Percentiles rank a stretch among this genome's conserved stretches.
phyloP scores from a whole-genome alignment of 176 grass and related monocot species.

The Lolium perenne region DNA sequence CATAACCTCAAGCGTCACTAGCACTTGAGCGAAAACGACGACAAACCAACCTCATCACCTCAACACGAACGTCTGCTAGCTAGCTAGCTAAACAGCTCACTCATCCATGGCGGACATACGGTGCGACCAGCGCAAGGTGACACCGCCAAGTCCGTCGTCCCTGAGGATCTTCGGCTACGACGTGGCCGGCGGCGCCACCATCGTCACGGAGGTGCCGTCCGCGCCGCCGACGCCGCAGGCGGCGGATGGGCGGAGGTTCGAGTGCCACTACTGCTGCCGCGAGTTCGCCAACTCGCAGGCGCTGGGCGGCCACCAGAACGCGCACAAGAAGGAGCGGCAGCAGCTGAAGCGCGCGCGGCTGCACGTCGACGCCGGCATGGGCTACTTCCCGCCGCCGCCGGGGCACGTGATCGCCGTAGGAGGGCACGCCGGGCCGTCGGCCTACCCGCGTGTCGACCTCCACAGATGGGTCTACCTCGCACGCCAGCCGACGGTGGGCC shows the following conservation, averaged over 20 bases:
- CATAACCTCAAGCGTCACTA: constrained; percentile 32
- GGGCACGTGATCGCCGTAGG: constrained; percentile 42
- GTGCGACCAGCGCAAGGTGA: constrained; percentile 42
- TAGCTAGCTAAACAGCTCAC: background rate
- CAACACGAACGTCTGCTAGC: background rate
- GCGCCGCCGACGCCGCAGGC: background rate
- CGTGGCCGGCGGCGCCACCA: background rate
- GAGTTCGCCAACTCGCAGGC: constrained; percentile 99
- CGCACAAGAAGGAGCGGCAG: constrained; percentile 99
- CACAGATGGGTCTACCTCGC: constrained; percentile 72
- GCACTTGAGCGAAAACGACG: background rate
- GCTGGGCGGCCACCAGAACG: constrained; percentile 99
- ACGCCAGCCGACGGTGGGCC: constrained; percentile 18
- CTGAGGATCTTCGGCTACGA: constrained; percentile 40
- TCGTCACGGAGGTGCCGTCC: background rate
- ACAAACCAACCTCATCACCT: background rate
- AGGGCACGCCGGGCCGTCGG: constrained; percentile 27
- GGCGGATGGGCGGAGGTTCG: constrained; percentile 57
- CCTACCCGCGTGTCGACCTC: constrained; percentile 16
- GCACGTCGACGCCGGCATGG: constrained; percentile 29
- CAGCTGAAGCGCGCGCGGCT: constrained; percentile 79
- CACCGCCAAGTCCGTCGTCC: background rate
- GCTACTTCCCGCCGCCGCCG: constrained; percentile 38
- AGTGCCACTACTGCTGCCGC: constrained; percentile 99
- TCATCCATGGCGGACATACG: constrained; percentile 52